Evolutionary conservation across 2,329 filamentous ascomycete genomes (phyloP), one percentile per base, ranked within the genome.

Genomic region (Diplodia mutila): DNA sequence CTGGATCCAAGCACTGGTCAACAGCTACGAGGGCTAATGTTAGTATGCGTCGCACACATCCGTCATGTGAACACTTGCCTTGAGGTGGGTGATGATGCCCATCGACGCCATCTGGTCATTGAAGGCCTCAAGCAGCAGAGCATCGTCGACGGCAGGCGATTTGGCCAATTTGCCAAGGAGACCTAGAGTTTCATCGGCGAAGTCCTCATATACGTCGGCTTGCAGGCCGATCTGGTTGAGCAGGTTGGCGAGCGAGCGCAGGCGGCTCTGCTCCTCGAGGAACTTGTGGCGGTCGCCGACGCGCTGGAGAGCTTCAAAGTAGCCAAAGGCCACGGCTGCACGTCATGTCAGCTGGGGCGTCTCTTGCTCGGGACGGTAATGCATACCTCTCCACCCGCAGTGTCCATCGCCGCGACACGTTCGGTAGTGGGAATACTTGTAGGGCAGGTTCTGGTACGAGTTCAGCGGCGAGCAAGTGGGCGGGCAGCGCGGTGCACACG

Each of bases 301-400:
- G 70, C 88, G 87, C 73, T 94, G 84, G 66, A 98, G 85, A 54
- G 89, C 90, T 80, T 99, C 95, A 76, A 96, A 97, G 79, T 97
- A 98, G 71, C 89, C 90, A 79, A 97, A 99, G 27, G 90, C 93
- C 76, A 97, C 91, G 63, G 94, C 95, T 98, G 78, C 59, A 57
- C 39, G 29, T 32, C 61, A 69, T 37, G 73, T 82, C 68, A 81
- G 74, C 69, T 67, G 23, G 23, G 39, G 54, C 54, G 51, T 66
- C 61, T 55, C 65, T 68, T 37, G 52, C 25, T 21, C 5, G 46
- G n/a, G 53, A 29, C 59, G 16, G n/a, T 42, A 65, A 71, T 71
- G 72, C 89, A 83, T 85, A 97, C 94, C 95, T 90, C 94, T 88
- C 94, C 95, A 98, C 75, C 94, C 95, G 80, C 95, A 98, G 77